phyloP scores from a whole-genome alignment of 805 yeast species.

The Wickerhamomyces rabaulensis region DNA sequence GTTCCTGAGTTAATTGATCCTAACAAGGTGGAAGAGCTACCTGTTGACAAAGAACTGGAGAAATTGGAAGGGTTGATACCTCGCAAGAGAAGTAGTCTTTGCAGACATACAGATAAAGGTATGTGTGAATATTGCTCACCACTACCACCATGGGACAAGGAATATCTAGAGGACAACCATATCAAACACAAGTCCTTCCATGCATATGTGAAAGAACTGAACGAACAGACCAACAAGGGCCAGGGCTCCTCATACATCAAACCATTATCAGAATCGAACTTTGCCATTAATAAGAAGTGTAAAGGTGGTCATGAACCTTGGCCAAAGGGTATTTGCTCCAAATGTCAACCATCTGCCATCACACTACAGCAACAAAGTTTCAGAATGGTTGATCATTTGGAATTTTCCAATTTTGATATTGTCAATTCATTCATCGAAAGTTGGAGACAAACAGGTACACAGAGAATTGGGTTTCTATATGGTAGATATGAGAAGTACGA shows the following conservation, averaged over 20 bases:
- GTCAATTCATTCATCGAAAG: constrained; percentile 81
- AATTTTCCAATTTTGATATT: constrained; percentile 68
- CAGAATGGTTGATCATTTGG: constrained; percentile 97
- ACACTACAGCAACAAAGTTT: constrained; percentile 85
- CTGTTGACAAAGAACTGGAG: constrained; percentile 64
- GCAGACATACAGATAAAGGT: constrained; percentile 88
- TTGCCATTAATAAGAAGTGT: constrained; percentile 59
- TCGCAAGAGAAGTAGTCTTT: constrained; percentile 55
- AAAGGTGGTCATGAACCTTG: constrained; percentile 84
- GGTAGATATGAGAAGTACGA: constrained; percentile 79
- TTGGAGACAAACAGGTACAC: constrained; percentile 88
- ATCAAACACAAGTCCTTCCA: constrained; percentile 89
- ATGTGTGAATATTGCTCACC: constrained; percentile 99
- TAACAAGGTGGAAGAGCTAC: constrained; percentile 43
- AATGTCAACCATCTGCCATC: constrained; percentile 95
- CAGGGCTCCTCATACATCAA: constrained; percentile 66
- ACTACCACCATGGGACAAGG: constrained; percentile 88
- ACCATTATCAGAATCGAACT: constrained; percentile 72
- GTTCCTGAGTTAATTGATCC: constrained; percentile 8
- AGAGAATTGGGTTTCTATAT: constrained; percentile 78
- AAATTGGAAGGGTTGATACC: constrained; percentile 66
- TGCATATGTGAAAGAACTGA: constrained; percentile 69
- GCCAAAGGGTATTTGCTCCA: constrained; percentile 92
- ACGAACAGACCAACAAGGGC: constrained; percentile 55
- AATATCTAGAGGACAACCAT: constrained; percentile 64